Percentiles rank a stretch among this genome's conserved stretches.
Conservation (phyloP, 306 rosid genomes). For the Amphicarpaea edgeworthii region DNA sequence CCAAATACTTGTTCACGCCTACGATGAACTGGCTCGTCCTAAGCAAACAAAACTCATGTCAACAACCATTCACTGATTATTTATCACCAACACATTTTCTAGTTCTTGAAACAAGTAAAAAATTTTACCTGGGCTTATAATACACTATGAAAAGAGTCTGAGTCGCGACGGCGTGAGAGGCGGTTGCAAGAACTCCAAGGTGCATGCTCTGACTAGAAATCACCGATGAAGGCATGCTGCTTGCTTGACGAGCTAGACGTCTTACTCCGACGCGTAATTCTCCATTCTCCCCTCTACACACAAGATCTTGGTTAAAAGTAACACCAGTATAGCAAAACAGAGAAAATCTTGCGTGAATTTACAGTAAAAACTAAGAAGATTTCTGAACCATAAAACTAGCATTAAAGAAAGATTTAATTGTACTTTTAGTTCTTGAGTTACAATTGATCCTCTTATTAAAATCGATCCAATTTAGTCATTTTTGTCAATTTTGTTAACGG, state of each 20-base stretch:
- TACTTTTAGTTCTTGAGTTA: too few relatives aligned
- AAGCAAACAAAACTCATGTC: conserved; percentile 36
- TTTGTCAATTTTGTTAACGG: too few relatives aligned
- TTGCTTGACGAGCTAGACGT: conserved; percentile 81
- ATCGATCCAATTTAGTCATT: too few relatives aligned
- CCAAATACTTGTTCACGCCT: conserved; percentile 71
- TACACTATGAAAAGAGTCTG: conserved; percentile 80
- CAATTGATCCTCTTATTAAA: too few relatives aligned
- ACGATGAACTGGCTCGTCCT: conserved; percentile 88
- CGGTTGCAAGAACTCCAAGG: conserved; percentile 96
- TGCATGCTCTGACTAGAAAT: conserved; percentile 98
- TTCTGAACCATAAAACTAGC: conserved; percentile 20
- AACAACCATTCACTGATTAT: conserved; percentile 23
- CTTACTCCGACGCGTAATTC: conserved; percentile 92
- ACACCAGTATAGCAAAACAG: conserved; percentile 24
- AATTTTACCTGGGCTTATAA: conserved; percentile 82
- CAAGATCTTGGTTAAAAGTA: conserved; percentile 41
- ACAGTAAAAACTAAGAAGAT: conserved; percentile 3
- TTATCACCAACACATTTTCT: neutral
- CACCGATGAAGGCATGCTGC: conserved; percentile 90
- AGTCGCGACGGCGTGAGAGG: conserved; percentile 90
- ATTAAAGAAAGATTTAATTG: too few relatives aligned
- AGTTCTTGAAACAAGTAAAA: conserved; percentile 26
- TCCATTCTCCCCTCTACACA: conserved; percentile 74
- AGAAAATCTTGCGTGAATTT: neutral